Conservation (phyloP, 148 eudicot species). For the Chenopodium quinoa region DNA sequence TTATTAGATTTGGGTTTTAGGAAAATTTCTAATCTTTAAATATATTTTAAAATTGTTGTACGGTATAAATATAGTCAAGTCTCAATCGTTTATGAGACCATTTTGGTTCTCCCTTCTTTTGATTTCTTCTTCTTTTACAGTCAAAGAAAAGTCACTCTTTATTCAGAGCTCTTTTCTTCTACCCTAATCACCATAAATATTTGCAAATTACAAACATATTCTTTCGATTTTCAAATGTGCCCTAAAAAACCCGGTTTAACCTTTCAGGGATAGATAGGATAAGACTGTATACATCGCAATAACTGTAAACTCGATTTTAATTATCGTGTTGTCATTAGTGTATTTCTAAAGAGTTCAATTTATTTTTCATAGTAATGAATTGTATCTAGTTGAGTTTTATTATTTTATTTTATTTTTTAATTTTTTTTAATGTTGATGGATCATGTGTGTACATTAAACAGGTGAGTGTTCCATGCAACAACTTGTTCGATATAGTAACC, state of each 20-base stretch:
- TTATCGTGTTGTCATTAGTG: too few relatives aligned
- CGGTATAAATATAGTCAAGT: constrained; percentile 32
- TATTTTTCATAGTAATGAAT: too few relatives aligned
- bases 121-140: constrained; percentile 39
- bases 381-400: too few relatives aligned
- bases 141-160: constrained; percentile 34
- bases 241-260: neutral
- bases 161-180: neutral
- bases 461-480: constrained; percentile 92
- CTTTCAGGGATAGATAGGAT: neutral
- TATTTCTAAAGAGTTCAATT: neutral
- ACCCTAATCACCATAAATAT: neutral
- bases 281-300: neutral
- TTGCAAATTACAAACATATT: neutral
- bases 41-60: neutral
- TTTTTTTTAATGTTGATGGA: neutral
- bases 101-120: constrained; percentile 9
- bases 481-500: constrained; percentile 72
- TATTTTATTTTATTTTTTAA: too few relatives aligned
- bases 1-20: constrained; percentile 9
- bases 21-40: too few relatives aligned
- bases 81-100: constrained; percentile 36
- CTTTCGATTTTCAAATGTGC: neutral
- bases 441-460: constrained; percentile 20
- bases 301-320: too few relatives aligned